Evolutionary conservation across 2,329 filamentous ascomycete species (phyloP).

Genomic region (Gnomoniopsis smithogilvyi): DNA sequence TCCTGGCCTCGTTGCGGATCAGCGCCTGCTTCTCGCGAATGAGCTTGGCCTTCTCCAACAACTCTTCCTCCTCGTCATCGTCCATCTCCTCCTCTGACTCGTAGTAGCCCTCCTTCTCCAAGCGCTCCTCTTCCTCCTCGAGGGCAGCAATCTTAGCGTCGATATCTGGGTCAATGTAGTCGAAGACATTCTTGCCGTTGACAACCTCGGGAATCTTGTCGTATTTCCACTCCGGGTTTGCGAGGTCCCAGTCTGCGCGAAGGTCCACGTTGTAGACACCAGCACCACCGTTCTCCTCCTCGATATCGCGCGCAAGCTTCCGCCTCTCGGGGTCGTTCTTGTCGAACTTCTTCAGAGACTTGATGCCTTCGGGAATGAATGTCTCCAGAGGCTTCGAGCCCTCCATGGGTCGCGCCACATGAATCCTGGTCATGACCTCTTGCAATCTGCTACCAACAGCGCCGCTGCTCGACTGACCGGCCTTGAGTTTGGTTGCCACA

Average conservation of each 20-base stretch:
- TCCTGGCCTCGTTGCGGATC: conserved; percentile 90
- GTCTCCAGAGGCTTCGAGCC: conserved; percentile 69
- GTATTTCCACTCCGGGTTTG: conserved; percentile 89
- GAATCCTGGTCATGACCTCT: conserved; percentile 89
- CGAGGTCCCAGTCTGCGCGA: conserved; percentile 82
- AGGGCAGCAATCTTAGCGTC: conserved; percentile 87
- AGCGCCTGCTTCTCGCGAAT: conserved; percentile 93
- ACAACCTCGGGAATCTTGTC: conserved; percentile 93
- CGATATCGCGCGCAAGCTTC: conserved; percentile 78
- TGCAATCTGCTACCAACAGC: conserved; percentile 71
- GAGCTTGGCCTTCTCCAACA: conserved; percentile 85
- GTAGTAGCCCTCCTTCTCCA: conserved; percentile 91
- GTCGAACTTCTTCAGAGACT: conserved; percentile 83
- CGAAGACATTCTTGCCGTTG: conserved; percentile 95
- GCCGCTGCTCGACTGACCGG: conserved; percentile 74
- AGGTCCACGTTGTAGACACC: conserved; percentile 96
- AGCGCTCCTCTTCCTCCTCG: conserved; percentile 91
- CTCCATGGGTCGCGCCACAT: conserved; percentile 91
- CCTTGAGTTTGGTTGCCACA: conserved; percentile 94
- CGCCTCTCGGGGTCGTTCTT: conserved; percentile 82
- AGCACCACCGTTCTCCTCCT: conserved; percentile 88
- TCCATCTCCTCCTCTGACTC: conserved; percentile 79
- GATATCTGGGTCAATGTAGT: conserved; percentile 96
- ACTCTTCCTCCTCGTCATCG: conserved; percentile 83
- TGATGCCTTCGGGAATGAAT: conserved; percentile 83